Percentiles rank a stretch among this genome's conserved stretches.
Evolutionary conservation across 495 filamentous ascomycete genomes (phyloP).

Genomic region (Staphylotrichum tortipilum): DNA sequence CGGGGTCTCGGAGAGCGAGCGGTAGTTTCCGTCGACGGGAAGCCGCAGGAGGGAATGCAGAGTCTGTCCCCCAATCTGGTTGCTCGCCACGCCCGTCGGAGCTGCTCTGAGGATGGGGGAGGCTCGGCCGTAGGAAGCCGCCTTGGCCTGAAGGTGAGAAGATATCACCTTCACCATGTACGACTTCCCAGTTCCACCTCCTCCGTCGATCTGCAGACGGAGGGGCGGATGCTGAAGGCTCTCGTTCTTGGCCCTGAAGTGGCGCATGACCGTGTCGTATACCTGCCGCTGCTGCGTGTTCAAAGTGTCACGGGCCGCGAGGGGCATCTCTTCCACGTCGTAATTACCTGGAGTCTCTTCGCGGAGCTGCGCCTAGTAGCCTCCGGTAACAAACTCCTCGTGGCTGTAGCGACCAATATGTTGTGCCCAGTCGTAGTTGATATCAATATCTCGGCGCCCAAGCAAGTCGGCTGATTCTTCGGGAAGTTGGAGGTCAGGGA

Average conservation of each 20-base stretch:
- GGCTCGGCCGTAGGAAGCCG: background rate
- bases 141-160: background rate
- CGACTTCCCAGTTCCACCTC: background rate
- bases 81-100: background rate
- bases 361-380: background rate
- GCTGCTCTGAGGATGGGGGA: slow-evolving; percentile 1
- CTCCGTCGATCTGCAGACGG: background rate
- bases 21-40: background rate
- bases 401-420: background rate
- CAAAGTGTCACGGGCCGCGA: background rate
- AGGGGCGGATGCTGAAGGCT: background rate
- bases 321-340: background rate
- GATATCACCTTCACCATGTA: slow-evolving; percentile 1
- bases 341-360: background rate
- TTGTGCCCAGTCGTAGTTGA: background rate
- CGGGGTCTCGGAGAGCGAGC: background rate
- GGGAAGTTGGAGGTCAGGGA: background rate
- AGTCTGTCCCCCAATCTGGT: background rate
- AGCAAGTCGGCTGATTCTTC: background rate
- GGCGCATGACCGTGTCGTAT: background rate
- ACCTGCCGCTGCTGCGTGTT: slow-evolving; percentile 1
- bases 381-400: background rate
- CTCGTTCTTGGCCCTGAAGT: background rate
- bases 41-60: background rate
- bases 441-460: background rate